Base-by-base conservation (phyloP, 805 yeast genomes). In the Cyberlindnera veronae region DNA sequence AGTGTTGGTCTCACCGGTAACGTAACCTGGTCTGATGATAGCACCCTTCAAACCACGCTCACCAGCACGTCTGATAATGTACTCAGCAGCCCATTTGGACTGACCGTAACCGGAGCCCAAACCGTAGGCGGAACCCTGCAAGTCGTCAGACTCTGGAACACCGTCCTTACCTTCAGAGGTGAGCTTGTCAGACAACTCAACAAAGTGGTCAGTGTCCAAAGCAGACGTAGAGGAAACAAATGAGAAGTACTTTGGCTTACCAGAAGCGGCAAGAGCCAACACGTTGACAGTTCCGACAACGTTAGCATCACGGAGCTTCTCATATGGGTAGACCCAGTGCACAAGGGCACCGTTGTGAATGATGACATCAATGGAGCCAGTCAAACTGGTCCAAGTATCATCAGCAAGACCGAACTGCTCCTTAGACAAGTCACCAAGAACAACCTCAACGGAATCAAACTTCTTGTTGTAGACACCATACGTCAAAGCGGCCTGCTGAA, bases 311-410 rank as follows among this genome's bases (percentile, higher is more conserved):
- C 98, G 78, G 55, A 93, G 70, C 50, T 85, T 86, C 34, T 83
- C 67, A 65, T 93, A 93, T 20, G 99, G 98, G 62, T 85, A 93
- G 2, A 90, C 96, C 99, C 99, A 93, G 63, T 93, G 99, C 28
- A 93, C 99, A 46, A 90, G 71, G 14, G 99, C 99, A 69, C 98
- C 99, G 54, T 93, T 93, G 63, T 93, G 99, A 46, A 93, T 77
- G 38, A 93, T 80, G 4, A 82, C 81, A 62, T 95, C 99, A 42
- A 91, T 69, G 1, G 68, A 64, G 13, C 74, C 62, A 9, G 78
- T 66, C 44, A 93, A 72, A 7, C 54, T 35, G 2, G 50, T 32
- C 95, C 96, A 93, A 23, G 68, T 66, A 3, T 53, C 60, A 26
- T 72, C 71, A 14, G 65, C 50, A 38, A 87, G 56, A 0, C 97